These are phyloP conservation scores for Botrytis galanthina DNA, from an alignment of 2,329 filamentous ascomycete species.

Conservation along the genomic window DNA sequence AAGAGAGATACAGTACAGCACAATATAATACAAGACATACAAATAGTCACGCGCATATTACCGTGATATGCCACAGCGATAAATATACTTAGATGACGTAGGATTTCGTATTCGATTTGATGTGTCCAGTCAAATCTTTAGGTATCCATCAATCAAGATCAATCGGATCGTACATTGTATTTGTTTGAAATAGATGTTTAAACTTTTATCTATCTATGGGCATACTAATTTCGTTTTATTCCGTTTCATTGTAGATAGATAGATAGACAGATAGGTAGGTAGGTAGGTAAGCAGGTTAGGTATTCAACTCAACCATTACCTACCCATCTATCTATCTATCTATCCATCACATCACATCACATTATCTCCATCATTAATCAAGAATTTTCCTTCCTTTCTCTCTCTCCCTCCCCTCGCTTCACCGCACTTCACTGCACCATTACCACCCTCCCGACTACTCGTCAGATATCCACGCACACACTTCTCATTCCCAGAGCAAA, in stretches of 20 bases:
- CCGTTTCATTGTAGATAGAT: background rate
- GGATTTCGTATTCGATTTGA: background rate
- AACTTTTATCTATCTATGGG: background rate
- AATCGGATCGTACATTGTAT: background rate
- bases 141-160: background rate
- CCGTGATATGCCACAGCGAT: background rate
- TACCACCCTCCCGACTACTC: background rate
- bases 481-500: background rate
- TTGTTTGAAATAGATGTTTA: background rate
- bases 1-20: background rate
- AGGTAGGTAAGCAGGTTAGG: background rate
- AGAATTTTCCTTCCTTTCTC: background rate
- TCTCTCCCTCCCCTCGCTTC: background rate
- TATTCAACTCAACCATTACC: background rate
- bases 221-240: background rate
- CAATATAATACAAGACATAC: no score
- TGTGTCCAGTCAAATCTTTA: background rate
- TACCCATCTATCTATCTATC: background rate
- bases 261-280: background rate
- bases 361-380: background rate
- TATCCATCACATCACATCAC: background rate
- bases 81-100: background rate
- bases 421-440: background rate
- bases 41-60: background rate
- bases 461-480: background rate